Conservation (phyloP, 306 rosid genomes). For the Styphnolobium japonicum region DNA sequence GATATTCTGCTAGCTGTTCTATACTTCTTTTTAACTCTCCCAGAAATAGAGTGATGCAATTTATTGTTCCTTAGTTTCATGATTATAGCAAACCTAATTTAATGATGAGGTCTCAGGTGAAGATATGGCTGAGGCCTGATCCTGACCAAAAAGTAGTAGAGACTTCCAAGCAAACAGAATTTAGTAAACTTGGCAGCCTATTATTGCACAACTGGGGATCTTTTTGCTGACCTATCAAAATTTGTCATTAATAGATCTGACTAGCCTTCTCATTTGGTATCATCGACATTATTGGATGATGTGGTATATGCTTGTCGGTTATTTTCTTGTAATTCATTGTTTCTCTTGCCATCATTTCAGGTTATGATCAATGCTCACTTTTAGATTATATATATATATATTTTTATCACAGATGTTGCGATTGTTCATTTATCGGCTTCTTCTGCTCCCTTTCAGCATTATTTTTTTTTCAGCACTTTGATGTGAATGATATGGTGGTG, state of each 20-base stretch:
- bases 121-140: background rate
- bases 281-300: background rate
- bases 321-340: background rate
- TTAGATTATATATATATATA: background rate
- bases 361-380: background rate
- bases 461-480: constrained; percentile 17
- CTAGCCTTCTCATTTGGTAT: background rate
- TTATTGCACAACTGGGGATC: background rate
- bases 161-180: background rate
- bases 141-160: background rate
- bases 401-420: background rate
- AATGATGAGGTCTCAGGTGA: background rate
- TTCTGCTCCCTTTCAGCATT: background rate
- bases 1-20: too few species aligned
- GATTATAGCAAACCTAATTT: too few species aligned
- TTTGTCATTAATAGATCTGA: background rate
- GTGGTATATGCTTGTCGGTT: background rate
- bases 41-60: background rate
- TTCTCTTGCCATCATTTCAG: background rate
- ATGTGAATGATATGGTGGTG: constrained; percentile 24
- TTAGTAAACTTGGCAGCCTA: background rate
- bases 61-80: too few species aligned
- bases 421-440: background rate
- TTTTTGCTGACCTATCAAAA: background rate
- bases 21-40: too few species aligned